phyloP scores from a whole-genome alignment of 495 filamentous ascomycete species.

The Xylaria bambusicola region DNA sequence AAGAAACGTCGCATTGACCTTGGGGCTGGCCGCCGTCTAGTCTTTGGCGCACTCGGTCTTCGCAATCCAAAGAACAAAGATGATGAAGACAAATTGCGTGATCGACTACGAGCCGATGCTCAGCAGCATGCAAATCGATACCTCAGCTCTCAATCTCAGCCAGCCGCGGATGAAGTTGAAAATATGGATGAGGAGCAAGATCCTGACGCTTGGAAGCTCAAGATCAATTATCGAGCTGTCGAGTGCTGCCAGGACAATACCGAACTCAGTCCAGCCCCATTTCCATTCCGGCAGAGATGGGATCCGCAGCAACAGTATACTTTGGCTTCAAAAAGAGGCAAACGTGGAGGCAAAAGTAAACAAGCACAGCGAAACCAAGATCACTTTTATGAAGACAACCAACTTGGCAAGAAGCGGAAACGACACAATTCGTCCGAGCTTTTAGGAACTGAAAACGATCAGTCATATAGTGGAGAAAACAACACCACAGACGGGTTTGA shows the following conservation, averaged over 20 bases:
- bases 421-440: slow-evolving; percentile 37
- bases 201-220: slow-evolving; percentile 66
- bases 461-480: slow-evolving; percentile 25
- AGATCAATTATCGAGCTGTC: slow-evolving; percentile 70
- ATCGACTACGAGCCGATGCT: slow-evolving; percentile 52
- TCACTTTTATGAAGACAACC: slow-evolving; percentile 46
- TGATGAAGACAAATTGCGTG: slow-evolving; percentile 64
- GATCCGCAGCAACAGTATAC: slow-evolving; percentile 66
- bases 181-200: slow-evolving; percentile 31
- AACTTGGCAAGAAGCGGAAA: slow-evolving; percentile 58
- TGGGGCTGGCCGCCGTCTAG: slow-evolving; percentile 62
- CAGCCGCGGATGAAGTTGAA: neutral
- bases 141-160: neutral
- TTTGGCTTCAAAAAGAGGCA: slow-evolving; percentile 32
- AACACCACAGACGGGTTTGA: slow-evolving; percentile 30
- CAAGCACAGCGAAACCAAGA: slow-evolving; percentile 43
- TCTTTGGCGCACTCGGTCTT: slow-evolving; percentile 75
- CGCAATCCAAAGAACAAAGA: slow-evolving; percentile 65
- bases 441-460: slow-evolving; percentile 30
- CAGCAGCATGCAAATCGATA: slow-evolving; percentile 27
- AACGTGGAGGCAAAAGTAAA: slow-evolving; percentile 41
- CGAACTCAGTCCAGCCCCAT: slow-evolving; percentile 75
- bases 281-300: slow-evolving; percentile 90
- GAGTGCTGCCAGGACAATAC: slow-evolving; percentile 81
- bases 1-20: slow-evolving; percentile 61